Conservation (phyloP, 306 rosid species). For the Dryas octopetala region DNA sequence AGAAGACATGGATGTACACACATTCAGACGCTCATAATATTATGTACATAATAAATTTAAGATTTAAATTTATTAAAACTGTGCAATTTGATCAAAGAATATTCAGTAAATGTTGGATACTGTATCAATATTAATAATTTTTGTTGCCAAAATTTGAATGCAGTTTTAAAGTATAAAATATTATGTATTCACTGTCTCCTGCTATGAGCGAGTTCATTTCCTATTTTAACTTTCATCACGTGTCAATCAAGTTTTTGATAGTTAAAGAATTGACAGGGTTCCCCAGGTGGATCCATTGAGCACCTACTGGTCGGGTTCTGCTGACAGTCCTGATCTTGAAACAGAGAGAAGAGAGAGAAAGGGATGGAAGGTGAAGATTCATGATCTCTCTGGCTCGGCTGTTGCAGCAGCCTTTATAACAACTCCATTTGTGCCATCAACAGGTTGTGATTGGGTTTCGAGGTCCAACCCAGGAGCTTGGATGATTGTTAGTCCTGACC, state of each 20-base stretch:
- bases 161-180: not conserved
- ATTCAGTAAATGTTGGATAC: not conserved
- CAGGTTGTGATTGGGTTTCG: conserved; percentile 97
- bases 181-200: not conserved
- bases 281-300: conserved; percentile 76
- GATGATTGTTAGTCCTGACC: conserved; percentile 85
- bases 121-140: not conserved
- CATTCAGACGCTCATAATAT: not conserved
- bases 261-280: conserved; percentile 59
- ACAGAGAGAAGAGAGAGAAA: conserved; percentile 73
- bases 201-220: not conserved
- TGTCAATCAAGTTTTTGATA: conserved; percentile 27
- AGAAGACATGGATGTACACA: not conserved
- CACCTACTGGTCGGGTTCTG: conserved; percentile 68
- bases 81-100: not conserved
- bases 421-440: conserved; percentile 95
- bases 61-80: not conserved
- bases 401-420: conserved; percentile 99
- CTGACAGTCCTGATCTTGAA: conserved; percentile 52
- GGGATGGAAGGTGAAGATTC: conserved; percentile 99
- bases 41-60: not conserved
- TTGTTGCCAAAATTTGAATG: not conserved
- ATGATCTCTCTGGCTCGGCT: conserved; percentile 97
- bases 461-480: conserved; percentile 93
- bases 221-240: not conserved